Conservation (phyloP, 305 asterid genomes). For the Fraxinus platypoda region DNA sequence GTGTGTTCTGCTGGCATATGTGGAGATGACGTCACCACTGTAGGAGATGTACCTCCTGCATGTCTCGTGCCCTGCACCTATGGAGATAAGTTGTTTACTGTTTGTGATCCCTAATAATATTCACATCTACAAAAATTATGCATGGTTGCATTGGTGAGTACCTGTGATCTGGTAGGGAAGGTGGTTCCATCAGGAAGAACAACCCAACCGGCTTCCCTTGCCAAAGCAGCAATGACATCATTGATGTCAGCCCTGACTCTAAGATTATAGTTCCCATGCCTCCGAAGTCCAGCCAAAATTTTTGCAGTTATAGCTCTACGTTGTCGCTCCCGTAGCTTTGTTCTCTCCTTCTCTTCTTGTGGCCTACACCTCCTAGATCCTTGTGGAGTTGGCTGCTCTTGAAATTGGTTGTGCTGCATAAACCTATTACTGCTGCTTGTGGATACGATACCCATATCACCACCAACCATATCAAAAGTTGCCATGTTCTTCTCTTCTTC, state of each 20-base stretch:
- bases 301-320: conserved; percentile 97
- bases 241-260: conserved; percentile 98
- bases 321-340: conserved; percentile 93
- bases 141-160: conserved; percentile 22
- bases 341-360: conserved; percentile 95
- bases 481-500: conserved; percentile 57
- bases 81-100: conserved; percentile 23
- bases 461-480: conserved; percentile 39
- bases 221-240: conserved; percentile 97
- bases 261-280: conserved; percentile 96
- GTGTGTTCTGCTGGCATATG: conserved; percentile 59
- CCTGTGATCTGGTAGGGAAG: conserved; percentile 85
- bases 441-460: conserved; percentile 57
- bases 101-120: not conserved
- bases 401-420: conserved; percentile 62
- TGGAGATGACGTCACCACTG: conserved; percentile 48
- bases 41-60: conserved; percentile 43
- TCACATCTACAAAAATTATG: not conserved
- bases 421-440: conserved; percentile 50
- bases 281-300: conserved; percentile 95
- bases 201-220: conserved; percentile 99
- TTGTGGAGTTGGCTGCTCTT: conserved; percentile 70
- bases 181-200: conserved; percentile 99
- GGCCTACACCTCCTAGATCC: conserved; percentile 90
- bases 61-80: conserved; percentile 54